Evolutionary conservation across 441 rosid genomes (phyloP).

Genomic region (Corymbia citriodora): DNA sequence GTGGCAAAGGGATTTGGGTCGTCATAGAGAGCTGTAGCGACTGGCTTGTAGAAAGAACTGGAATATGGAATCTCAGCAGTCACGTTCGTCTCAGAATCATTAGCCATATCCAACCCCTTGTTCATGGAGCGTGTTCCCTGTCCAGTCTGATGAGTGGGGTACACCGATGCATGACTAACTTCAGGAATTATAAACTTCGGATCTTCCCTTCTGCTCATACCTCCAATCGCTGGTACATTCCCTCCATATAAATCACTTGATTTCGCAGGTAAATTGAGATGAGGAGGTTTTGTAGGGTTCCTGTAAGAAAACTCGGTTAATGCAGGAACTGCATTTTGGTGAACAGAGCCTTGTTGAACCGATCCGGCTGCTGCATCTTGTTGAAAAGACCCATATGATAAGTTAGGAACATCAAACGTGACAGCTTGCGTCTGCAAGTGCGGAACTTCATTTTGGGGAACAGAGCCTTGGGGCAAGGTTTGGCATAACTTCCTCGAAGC

Average conservation of each 20-base stretch:
- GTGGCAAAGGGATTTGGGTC: conserved; percentile 5
- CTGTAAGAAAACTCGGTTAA: conserved; percentile 2
- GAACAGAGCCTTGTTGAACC: not conserved
- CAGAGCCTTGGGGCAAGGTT: not conserved
- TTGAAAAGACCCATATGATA: not conserved
- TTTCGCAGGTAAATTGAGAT: not conserved
- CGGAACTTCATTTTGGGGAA: not conserved
- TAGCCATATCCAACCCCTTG: not conserved
- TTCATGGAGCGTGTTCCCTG: not conserved
- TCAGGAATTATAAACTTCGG: conserved; percentile 6
- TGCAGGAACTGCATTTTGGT: not conserved
- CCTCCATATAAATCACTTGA: not conserved
- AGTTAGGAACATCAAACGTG: not conserved
- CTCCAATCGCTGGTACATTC: not conserved
- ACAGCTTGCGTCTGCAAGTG: not conserved
- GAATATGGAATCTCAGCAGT: not conserved
- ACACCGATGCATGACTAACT: not conserved
- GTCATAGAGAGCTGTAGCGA: not conserved
- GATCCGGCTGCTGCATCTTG: conserved; percentile 3
- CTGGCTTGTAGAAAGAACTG: not conserved
- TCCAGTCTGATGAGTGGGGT: conserved; percentile 5
- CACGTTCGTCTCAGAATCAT: not conserved
- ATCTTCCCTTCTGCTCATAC: not conserved
- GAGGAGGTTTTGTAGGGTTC: not conserved
- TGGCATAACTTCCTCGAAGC: conserved; percentile 22